Base-by-base conservation (phyloP, 2,329 filamentous ascomycete genomes). In the Cyanodermella asteris region DNA sequence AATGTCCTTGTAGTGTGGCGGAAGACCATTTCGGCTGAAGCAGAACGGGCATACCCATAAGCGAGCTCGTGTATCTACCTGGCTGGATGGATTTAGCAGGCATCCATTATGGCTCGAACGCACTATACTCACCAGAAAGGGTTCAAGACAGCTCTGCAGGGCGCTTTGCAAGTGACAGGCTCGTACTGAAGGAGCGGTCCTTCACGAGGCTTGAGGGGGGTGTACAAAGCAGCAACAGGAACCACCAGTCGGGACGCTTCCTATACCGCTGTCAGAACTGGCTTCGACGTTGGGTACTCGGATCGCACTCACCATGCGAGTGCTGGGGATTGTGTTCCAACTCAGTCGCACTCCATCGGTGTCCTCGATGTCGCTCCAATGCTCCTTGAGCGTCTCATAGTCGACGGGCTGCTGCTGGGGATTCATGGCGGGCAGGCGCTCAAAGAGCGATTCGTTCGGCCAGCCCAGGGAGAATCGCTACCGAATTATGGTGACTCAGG, bases 121-220 rank as follows among this genome's bases (percentile, higher is more conserved):
- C n/a, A n/a, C n/a, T n/a, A n/a, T n/a, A n/a, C n/a, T n/a, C 62
- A 90, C 81, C 84, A 93, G 60, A 82, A 94, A 22, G 87, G 87
- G 48, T 97, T 97, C 47, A 97, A 61, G 18, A 94, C 81, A 27
- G 84, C 84, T 50, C 82, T 74, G 52, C 87, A 97, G 33, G 87
- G 87, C 47, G 76, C 68, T 54, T 93, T 93, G 70, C 87, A 97
- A 32, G 77, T 82, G 20, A 97, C 80, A 11, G 87, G 87, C 53
- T 94, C 84, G 52, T 94, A 94, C 47, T 90, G 78, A 26, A 97
- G 63, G 34, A 91, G 55, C 28, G 82, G 80, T 13, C 78, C 77
- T 35, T 91, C 75, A 56, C 90, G 90, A 56, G 93, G 84, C 54
- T 94, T 94, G 40, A 93, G 56, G 5, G 84, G 82, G 3, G 84